phyloP scores from a whole-genome alignment of 2,329 filamentous ascomycete genomes.

The Cladophialophora exuberans region DNA sequence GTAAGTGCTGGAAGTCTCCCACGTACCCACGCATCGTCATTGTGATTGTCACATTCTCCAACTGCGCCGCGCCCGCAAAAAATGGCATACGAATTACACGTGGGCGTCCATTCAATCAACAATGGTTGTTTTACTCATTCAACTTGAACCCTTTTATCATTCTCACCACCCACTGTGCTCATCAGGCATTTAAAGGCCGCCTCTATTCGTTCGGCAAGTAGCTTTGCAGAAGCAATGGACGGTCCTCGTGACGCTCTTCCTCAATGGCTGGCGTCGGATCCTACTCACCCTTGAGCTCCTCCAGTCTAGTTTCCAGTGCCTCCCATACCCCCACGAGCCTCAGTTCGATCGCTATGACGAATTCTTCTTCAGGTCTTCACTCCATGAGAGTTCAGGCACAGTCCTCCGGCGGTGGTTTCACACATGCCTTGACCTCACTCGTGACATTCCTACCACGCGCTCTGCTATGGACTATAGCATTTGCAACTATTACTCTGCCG shows the following conservation, averaged over 20 bases:
- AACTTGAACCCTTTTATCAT: slow-evolving; percentile 2
- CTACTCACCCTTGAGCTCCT: slow-evolving; percentile 10
- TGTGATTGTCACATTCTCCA: background rate
- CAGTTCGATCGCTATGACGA: slow-evolving; percentile 13
- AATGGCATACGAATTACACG: slow-evolving; percentile 19
- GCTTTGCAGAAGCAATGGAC: slow-evolving; percentile 17
- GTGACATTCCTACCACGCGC: slow-evolving; percentile 60
- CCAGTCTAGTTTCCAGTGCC: slow-evolving; percentile 6
- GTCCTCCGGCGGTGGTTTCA: slow-evolving; percentile 19
- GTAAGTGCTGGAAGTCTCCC: too few species aligned
- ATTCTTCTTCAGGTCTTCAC: slow-evolving; percentile 8
- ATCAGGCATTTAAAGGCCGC: background rate
- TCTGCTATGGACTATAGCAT: slow-evolving; percentile 79
- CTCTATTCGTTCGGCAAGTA: slow-evolving; percentile 21
- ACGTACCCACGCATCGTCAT: background rate
- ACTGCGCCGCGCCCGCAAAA: background rate
- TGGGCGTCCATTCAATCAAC: slow-evolving; percentile 23
- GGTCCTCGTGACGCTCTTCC: slow-evolving; percentile 18
- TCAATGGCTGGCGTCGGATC: slow-evolving; percentile 20
- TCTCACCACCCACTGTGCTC: background rate
- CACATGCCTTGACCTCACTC: slow-evolving; percentile 23
- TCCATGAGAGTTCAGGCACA: slow-evolving; percentile 7
- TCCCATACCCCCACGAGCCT: slow-evolving; percentile 12
- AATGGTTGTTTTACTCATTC: slow-evolving; percentile 15
- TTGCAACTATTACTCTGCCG: slow-evolving; percentile 85